Percentiles rank a stretch among this genome's conserved stretches.
These are phyloP conservation scores for Simmondsia chinensis DNA, from an alignment of 148 eudicot species.

Conservation along the genomic window DNA sequence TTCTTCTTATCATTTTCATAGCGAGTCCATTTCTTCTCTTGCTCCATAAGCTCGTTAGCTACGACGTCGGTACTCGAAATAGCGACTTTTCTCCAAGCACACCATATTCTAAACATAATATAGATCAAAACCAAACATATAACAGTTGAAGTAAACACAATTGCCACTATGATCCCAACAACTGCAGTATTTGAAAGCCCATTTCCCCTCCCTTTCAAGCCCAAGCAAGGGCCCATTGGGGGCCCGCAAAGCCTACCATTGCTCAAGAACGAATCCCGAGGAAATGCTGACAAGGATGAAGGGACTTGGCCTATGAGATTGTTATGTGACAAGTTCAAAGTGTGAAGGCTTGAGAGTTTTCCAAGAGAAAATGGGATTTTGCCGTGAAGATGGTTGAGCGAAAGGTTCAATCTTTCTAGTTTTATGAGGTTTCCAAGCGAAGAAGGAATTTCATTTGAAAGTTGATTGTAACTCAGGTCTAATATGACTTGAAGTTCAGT, in stretches of 20 bases:
- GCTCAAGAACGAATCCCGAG: slow-evolving; percentile 38
- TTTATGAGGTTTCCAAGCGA: slow-evolving; percentile 66
- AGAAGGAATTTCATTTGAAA: slow-evolving; percentile 65
- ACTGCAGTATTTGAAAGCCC: slow-evolving; percentile 43
- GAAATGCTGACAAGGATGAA: slow-evolving; percentile 46
- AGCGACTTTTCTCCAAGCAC: slow-evolving; percentile 61
- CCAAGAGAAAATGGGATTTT: slow-evolving; percentile 56
- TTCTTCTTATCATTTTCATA: slow-evolving; percentile 30
- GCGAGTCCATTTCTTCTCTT: slow-evolving; percentile 41
- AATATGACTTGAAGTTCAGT: slow-evolving; percentile 71
- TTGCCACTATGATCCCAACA: slow-evolving; percentile 54
- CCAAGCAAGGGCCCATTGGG: slow-evolving; percentile 44
- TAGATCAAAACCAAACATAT: slow-evolving; percentile 65
- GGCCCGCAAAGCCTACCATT: slow-evolving; percentile 64
- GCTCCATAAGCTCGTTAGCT: slow-evolving; percentile 19
- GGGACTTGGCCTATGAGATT: slow-evolving; percentile 67
- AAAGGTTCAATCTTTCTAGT: slow-evolving; percentile 68
- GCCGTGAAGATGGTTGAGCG: slow-evolving; percentile 54
- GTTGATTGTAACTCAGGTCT: slow-evolving; percentile 54
- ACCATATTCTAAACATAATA: slow-evolving; percentile 79
- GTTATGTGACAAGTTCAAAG: slow-evolving; percentile 60
- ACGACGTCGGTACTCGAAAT: slow-evolving; percentile 44
- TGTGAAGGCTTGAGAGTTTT: slow-evolving; percentile 60
- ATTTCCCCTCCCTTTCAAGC: slow-evolving; percentile 13
- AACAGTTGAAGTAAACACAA: slow-evolving; percentile 61